phyloP scores from a whole-genome alignment of 2,329 filamentous ascomycete genomes.

The Penicillium sp. region DNA sequence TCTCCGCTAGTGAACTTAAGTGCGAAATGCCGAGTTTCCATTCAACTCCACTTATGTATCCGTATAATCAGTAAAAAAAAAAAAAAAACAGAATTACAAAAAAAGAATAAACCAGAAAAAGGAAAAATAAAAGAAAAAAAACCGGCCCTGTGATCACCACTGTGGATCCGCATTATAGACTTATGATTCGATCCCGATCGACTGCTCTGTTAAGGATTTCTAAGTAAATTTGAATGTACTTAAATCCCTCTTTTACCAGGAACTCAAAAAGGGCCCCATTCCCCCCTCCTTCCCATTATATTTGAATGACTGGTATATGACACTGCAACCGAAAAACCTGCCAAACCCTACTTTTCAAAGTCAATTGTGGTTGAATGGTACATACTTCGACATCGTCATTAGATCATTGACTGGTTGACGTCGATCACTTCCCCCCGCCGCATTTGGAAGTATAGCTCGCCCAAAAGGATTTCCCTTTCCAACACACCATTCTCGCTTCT shows the following conservation, averaged over 20 bases:
- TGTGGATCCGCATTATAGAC: slow-evolving; percentile 10
- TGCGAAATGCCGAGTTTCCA: slow-evolving; percentile 1
- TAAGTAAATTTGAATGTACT: background rate
- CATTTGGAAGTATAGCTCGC: slow-evolving; percentile 24
- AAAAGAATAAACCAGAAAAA: background rate
- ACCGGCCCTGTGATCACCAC: slow-evolving; percentile 15
- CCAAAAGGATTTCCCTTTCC: slow-evolving; percentile 4
- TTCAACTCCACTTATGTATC: background rate
- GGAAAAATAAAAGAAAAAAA: background rate
- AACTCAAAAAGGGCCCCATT: slow-evolving; percentile 11
- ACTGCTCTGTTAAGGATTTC: background rate
- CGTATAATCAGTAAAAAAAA: background rate
- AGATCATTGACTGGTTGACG: slow-evolving; percentile 31
- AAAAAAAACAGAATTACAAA: background rate
- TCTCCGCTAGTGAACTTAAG: background rate
- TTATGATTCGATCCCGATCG: slow-evolving; percentile 21
- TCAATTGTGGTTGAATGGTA: background rate
- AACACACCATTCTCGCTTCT: slow-evolving; percentile 1
- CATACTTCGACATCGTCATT: slow-evolving; percentile 21
- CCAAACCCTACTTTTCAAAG: background rate
- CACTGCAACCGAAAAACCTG: background rate
- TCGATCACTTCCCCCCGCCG: slow-evolving; percentile 21
- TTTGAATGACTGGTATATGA: slow-evolving; percentile 15
- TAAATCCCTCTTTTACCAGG: slow-evolving; percentile 2
- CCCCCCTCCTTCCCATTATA: background rate